Base-by-base conservation (phyloP, 2,329 filamentous ascomycete species). In the Diaporthe humulicola region DNA sequence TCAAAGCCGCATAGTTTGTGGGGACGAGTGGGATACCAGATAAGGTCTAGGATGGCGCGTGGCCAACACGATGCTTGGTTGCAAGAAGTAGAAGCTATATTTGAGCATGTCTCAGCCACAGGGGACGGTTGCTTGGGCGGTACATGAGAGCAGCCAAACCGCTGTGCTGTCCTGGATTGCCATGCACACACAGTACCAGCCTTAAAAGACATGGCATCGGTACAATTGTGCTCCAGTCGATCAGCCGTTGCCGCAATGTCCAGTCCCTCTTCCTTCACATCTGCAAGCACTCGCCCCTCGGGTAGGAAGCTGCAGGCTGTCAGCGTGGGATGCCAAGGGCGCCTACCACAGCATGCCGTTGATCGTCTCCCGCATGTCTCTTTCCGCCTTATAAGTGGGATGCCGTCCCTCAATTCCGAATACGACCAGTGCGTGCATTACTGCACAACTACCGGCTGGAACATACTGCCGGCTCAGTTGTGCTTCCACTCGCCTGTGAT, bases 81-180 rank as follows among this genome's bases (percentile, higher is more conserved):
- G 36, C 45, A 33, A 71, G 54, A 67, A 70, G 42, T 40, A 56
- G 30, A 38, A 36, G 28, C 58, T 54, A 40, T 66, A 67, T 74
- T 38, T 57, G 60, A 72, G 67, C 72, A 72, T 74, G 74, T 76
- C 72, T 76, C 74, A 76, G 74, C 72, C 72, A 71, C 74, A 69
- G 52, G 56, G 54, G 33, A 54, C 22, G 33, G 17, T 28, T 36
- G 25, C 19, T 33, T 67, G 33, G 50, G n/a, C 45, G 45, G 22
- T 22, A 42, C 45, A 38, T 19, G 57, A 52, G 28, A 42, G 14
- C 30, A 33, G 38, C 38, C 19, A 33, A 57, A 52, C 12, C 70
- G 30, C 30, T 30, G 30, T 61, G 25, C 45, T 64, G 36, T 36
- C 25, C n/a, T 54, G 57, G 14, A 33, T 38, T 64, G 25, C 33